Base-by-base conservation (phyloP, 179 eudicot species). In the Gypsophila paniculata region DNA sequence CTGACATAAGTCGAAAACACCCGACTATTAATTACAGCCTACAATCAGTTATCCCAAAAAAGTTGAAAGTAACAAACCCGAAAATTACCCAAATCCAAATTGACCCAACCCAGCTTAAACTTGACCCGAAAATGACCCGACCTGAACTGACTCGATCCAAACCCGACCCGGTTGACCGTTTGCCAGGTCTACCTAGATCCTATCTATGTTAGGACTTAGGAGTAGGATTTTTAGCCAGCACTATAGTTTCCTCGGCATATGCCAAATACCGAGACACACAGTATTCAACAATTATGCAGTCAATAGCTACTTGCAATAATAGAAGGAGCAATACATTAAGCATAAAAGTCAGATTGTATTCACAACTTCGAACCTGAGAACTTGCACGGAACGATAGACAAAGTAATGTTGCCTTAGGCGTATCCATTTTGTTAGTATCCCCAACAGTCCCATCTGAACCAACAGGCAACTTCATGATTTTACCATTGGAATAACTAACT, bases 361-460 rank as follows among this genome's bases (percentile, higher is more conserved):
- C 42, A n/a, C 70, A 68, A 55, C 53, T 61, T 11, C 63, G 65
- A 80, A 94, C 97, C 97, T 87, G 96, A 73, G 99, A 89, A 70
- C 82, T 88, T 53, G 94, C 97, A 29, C 97, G 89, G 75, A 94
- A 94, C 0, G 92, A 85, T 9, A 94, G 81, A 83, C 96, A 84
- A 71, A 94, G 76, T 59, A 91, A 79, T 34, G 97, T 80, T 38
- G 83, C 92, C 76, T 89, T 88, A 2, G 96, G 92, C 44, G 64
- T 55, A 72, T 74, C 83, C 59, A 70, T 53, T 58, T 79, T 80
- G 65, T 58, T 23, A 14, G 75, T 69, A 52, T 81, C 81, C 61
- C 74, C 74, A 9, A 26, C 84, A 74, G 75, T 76, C 23, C 70
- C 89, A 72, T 77, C 74, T 42, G 78, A 80, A 21, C 76, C 77